Conservation (phyloP, 164 flowering plant genomes). For the Vitis riparia region DNA sequence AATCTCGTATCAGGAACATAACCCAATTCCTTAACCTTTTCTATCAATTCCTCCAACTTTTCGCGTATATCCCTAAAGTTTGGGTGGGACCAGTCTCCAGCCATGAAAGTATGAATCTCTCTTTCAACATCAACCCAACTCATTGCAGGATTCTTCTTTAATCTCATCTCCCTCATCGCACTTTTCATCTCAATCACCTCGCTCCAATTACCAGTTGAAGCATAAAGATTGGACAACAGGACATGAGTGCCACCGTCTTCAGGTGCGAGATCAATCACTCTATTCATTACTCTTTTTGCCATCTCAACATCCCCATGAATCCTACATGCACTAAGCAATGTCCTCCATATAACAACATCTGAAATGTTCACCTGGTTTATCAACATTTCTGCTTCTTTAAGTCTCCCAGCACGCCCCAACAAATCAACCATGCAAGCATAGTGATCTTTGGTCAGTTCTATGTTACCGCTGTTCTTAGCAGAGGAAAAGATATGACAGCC, state of each 20-base stretch:
- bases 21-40: conserved; percentile 33
- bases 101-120: conserved; percentile 41
- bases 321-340: conserved; percentile 46
- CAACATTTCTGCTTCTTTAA: conserved; percentile 47
- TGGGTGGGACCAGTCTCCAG: conserved; percentile 45
- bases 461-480: conserved; percentile 8
- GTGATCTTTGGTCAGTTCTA: conserved; percentile 37
- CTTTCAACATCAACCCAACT: conserved; percentile 48
- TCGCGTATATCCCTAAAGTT: conserved; percentile 29
- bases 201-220: conserved; percentile 45
- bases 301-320: conserved; percentile 45
- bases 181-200: conserved; percentile 39
- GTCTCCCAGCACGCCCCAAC: conserved; percentile 51
- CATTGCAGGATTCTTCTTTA: conserved; percentile 51
- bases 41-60: conserved; percentile 29
- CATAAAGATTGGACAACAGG: conserved; percentile 46
- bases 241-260: conserved; percentile 38
- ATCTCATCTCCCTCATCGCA: conserved; percentile 34
- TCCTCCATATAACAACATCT: conserved; percentile 53
- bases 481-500: conserved; percentile 44
- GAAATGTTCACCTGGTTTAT: conserved; percentile 31
- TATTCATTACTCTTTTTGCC: conserved; percentile 29
- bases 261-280: conserved; percentile 34
- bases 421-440: conserved; percentile 58
- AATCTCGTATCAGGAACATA: conserved; percentile 51